Percentiles rank a stretch among this genome's conserved stretches.
Evolutionary conservation across 768 basidiomycete genomes (phyloP).

Genomic region (Phanerochaete sordida): DNA sequence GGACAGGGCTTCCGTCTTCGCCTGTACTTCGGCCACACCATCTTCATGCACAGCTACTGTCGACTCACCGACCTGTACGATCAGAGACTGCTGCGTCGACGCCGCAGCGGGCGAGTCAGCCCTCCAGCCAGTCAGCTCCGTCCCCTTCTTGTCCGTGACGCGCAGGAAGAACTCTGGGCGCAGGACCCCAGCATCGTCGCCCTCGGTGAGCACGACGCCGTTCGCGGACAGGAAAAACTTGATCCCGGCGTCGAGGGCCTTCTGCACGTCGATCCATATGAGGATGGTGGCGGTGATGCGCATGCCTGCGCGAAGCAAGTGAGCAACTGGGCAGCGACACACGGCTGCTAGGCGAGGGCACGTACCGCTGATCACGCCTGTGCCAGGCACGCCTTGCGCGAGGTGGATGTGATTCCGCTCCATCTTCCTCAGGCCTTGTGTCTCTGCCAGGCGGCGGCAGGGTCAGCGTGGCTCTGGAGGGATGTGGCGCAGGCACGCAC

Average conservation of each 20-base stretch:
- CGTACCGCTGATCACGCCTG: slow-evolving; percentile 75
- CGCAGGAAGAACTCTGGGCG: slow-evolving; percentile 60
- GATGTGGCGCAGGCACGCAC: slow-evolving; percentile 35
- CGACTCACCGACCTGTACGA: neutral
- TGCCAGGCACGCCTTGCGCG: slow-evolving; percentile 69
- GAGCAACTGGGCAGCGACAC: too few species aligned
- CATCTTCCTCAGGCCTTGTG: slow-evolving; percentile 79
- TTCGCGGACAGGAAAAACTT: slow-evolving; percentile 80
- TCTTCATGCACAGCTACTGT: neutral
- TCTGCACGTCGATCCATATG: slow-evolving; percentile 76
- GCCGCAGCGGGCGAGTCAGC: neutral
- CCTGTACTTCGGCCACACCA: neutral
- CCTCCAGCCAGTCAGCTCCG: slow-evolving; percentile 24
- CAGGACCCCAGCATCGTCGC: slow-evolving; percentile 62
- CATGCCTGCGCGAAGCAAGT: slow-evolving; percentile 69
- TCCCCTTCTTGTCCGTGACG: slow-evolving; percentile 52
- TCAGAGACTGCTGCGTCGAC: neutral
- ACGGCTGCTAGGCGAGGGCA: slow-evolving; percentile 7
- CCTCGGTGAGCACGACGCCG: slow-evolving; percentile 85
- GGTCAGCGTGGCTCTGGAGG: neutral
- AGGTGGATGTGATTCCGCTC: slow-evolving; percentile 89
- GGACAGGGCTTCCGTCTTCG: neutral
- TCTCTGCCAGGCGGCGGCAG: slow-evolving; percentile 43
- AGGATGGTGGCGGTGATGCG: slow-evolving; percentile 72
- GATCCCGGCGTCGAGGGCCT: slow-evolving; percentile 64